Evolutionary conservation across 1,139 yeast genomes (phyloP).

Genomic region (Oligophagozyma castellii): DNA sequence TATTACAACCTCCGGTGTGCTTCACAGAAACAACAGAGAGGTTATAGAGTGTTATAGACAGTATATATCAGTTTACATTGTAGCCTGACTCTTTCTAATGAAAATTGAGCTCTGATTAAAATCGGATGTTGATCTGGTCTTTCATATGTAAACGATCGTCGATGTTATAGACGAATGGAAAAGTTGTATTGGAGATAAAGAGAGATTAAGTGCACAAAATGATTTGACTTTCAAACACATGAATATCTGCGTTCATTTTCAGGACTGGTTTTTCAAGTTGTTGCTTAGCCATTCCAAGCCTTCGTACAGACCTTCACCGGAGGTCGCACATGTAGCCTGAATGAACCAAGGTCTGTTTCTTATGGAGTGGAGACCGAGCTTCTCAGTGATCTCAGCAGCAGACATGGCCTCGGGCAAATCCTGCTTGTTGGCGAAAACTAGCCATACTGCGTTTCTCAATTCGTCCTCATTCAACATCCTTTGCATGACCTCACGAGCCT

Average conservation of each 20-base stretch:
- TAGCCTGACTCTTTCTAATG: too few relatives aligned
- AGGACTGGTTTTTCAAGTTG: conserved; percentile 53
- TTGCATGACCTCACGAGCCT: conserved; percentile 87
- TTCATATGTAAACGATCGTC: too few relatives aligned
- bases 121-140: too few relatives aligned
- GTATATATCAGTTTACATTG: too few relatives aligned
- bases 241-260: too few relatives aligned
- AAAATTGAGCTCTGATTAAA: too few relatives aligned
- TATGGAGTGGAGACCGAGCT: conserved; percentile 68
- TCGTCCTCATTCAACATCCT: conserved; percentile 92
- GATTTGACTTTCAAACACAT: too few relatives aligned
- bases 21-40: too few relatives aligned
- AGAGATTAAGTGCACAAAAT: too few relatives aligned
- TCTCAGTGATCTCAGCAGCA: conserved; percentile 80
- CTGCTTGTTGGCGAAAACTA: conserved; percentile 87
- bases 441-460: conserved; percentile 76
- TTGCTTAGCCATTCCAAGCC: conserved; percentile 85
- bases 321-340: conserved; percentile 79
- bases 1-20: too few relatives aligned
- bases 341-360: conserved; percentile 87
- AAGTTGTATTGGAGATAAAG: background rate
- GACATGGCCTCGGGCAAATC: conserved; percentile 88
- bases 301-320: conserved; percentile 85
- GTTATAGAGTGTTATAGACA: too few relatives aligned
- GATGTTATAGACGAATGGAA: too few relatives aligned